Evolutionary conservation across 2,329 filamentous ascomycete species (phyloP), one percentile per base, ranked within the genome.

Genomic region (Colletotrichum sp.): DNA sequence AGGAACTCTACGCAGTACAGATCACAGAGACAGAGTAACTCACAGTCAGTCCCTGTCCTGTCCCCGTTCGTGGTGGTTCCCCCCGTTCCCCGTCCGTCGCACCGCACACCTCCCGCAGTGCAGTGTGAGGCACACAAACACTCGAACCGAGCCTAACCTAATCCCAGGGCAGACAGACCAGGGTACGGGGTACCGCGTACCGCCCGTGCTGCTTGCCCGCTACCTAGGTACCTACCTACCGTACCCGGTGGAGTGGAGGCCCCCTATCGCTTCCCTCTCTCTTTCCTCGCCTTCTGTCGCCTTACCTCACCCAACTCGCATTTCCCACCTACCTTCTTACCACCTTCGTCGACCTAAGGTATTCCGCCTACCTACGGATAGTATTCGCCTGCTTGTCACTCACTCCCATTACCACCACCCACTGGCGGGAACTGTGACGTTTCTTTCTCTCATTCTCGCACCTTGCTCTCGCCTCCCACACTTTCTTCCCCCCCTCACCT

Each of bases 261-360:
- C 44, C 44, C 44, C 44, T 52, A 52, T 52, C 44, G 44, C 44
- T 52, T 39, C 34, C 30, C 60, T 30, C 59, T 13, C 24, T 34
- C 49, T 16, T 64, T 57, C 52, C 30, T 21, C 39, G 26, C 30
- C 60, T 55, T 52, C 65, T 52, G 44, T 52, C 39, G 39, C 39
- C 39, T 49, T 49, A 49, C 39, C 39, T 49, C 39, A 49, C 39
- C 39, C 39, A 49, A n/a, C 39, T 49, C 39, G 39, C 39, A 12
- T 49, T 49, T 49, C 60, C 67, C 72, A 65, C 72, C 71, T 75
- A 65, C 49, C 69, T 68, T 74, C 69, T 75, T 72, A 72, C 63
- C 72, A 70, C 62, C 36, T 66, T 34, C 68, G 67, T 55, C 36
- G 0, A 39, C 36, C 71, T 36, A 1, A 34, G 32, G 32, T 18